Evolutionary conservation across 345 rosid species (phyloP), one percentile per base, ranked within the genome.

Genomic region (Camelina hispida): DNA sequence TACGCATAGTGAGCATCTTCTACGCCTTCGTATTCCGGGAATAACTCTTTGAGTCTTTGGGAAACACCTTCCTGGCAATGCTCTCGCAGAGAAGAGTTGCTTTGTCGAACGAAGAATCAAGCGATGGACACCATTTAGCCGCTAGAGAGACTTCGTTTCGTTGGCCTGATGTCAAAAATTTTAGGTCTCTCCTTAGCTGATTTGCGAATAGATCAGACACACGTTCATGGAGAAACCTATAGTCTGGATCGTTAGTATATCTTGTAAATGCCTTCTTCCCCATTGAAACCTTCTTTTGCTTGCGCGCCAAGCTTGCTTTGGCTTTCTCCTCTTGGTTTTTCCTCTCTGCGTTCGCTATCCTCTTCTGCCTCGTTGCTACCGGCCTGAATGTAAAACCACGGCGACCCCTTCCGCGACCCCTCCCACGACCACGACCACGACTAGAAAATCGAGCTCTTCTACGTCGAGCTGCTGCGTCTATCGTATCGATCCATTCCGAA

Each of bases 321-420:
- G 22, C 52, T 47, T 47, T 47, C 52, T 47, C 52, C 10, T 47
- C 52, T 47, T 47, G 52, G 52, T 47, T 47, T 20, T 47, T 47
- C 52, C 10, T 47, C 52, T 47, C 52, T n/a, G 52, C 52, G 4
- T 47, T 6, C 20, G 20, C 52, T 47, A 47, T 10, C 20, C 52
- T 47, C 10, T n/a, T 3, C 20, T 16, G 9, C 52, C 52, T 47
- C 3, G 20, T n/a, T 2, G 18, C 9, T 0, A 3, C 52, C 9
- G 52, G 52, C 52, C 52, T 47, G 7, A 14, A 14, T 34, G 2
- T 34, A 34, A 34, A 7, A 7, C 7, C 37, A 34, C 37, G 37
- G 37, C 37, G 50, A 15, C 17, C 37, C 37, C 37, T 34, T 34
- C 50, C 17, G 4, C 53, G 53, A n/a, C 53, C 53, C 20, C 53